Conservation (phyloP, 352 stramenopile species). For the Globisporangium radiosum region DNA sequence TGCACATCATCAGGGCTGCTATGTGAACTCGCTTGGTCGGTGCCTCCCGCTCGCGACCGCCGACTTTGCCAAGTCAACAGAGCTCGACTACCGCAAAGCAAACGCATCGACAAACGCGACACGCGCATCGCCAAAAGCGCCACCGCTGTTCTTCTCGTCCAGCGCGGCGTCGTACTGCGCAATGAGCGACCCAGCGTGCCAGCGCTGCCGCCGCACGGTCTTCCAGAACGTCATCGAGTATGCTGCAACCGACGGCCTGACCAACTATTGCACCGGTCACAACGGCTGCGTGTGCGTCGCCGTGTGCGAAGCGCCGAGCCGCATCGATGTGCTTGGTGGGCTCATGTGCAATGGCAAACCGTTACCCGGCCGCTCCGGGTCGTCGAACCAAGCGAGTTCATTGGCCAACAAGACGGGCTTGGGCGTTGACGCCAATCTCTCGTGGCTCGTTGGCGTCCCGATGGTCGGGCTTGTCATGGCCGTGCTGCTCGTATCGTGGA, state of each 20-base stretch:
- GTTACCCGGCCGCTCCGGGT: constrained; percentile 5
- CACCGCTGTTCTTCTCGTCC: constrained; percentile 21
- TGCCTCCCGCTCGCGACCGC: constrained; percentile 8
- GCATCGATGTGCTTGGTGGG: constrained; percentile 23
- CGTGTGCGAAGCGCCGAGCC: constrained; percentile 25
- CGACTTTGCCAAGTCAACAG: constrained; percentile 8
- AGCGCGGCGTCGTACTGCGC: constrained; percentile 28
- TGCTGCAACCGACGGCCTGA: constrained; percentile 23
- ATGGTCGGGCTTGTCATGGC: constrained; percentile 29
- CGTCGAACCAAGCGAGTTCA: constrained; percentile 17
- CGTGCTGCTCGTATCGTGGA: constrained; percentile 37
- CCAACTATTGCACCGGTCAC: constrained; percentile 28
- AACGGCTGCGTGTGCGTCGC: constrained; percentile 37
- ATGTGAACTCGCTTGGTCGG: constrained; percentile 10
- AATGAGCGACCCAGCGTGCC: constrained; percentile 28
- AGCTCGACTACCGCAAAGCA: constrained; percentile 25
- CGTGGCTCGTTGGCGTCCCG: constrained; percentile 34
- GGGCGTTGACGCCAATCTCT: constrained; percentile 22
- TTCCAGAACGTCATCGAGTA: constrained; percentile 39
- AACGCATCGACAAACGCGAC: constrained; percentile 10
- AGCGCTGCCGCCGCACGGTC: constrained; percentile 20
- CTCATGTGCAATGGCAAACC: constrained; percentile 20
- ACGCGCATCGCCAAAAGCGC: constrained; percentile 8
- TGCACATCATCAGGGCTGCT: constrained; percentile 8
- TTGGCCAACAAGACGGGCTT: constrained; percentile 9